Evolutionary conservation across 139 green algal species (phyloP), one percentile per base, ranked within the genome.

Genomic region (Coelastrella sp.): DNA sequence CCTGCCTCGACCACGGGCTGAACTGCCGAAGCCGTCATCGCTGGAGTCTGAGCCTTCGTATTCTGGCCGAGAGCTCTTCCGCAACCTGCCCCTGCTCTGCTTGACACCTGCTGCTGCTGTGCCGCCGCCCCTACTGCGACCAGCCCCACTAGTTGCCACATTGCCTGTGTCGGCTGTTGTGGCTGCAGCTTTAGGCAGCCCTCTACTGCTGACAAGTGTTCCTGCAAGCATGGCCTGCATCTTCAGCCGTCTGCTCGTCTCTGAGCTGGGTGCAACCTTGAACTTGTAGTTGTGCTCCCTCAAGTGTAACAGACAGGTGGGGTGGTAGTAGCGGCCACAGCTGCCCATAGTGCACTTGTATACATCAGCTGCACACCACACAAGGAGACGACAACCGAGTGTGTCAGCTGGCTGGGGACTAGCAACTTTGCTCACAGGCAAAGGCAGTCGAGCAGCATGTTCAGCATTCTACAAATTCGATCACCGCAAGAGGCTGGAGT

Each of bases 341-440:
- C 65, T 88, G n/a, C 82, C 82, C 82, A 88, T 88, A 61, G 60
- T 79, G 82, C 82, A 88, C 82, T 88, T 88, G 82, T 88, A 88
- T 6, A 88, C 65, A 19, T 77, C 82, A 78, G 32, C 82, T 88
- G 61, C 82, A 88, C 73, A 56, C n/a, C 7, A 11, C 16, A 78
- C 19, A 20, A 17, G 13, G 54, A 66, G 11, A 57, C 5, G 20
- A 7, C 23, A 83, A 57, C 77, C 23, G 47, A 11, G 8, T 83
- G 17, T 47, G 32, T 47, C 32, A 47, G 32, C 32, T 47, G 32
- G 32, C 32, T 47, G 32, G 32, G 32, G 32, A 47, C 32, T 47
- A 47, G 32, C 32, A 47, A 47, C 32, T 47, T 47, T 47, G 32
- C 32, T 47, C 32, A 47, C 32, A 47, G 32, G 32, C 32, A 47